Base-by-base conservation (phyloP, 768 basidiomycete species). In the Pulveroboletus sp. region DNA sequence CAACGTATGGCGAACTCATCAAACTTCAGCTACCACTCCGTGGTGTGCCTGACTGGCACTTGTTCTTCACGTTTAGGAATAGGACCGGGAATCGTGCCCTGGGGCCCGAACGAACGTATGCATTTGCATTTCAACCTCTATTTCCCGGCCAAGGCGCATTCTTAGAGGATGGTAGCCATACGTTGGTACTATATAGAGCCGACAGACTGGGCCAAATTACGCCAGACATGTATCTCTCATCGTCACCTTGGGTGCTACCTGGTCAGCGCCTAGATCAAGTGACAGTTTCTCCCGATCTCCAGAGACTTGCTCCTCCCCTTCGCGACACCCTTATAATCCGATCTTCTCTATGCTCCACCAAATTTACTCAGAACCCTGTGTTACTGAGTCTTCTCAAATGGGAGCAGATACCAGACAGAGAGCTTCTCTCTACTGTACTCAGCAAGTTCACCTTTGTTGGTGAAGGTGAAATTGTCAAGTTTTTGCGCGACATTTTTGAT, bases 391-490 rank as follows among this genome's bases (percentile, higher is more conserved):
- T 96, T 41, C 72, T 95, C 46, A 81, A 81, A 57, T 96, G 93
- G 94, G 83, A 89, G 62, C 75, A 76, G 43, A 71, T 91, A 11
- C 59, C 65, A 1, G 82, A 87, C 50, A 77, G 79, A 49, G 83
- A 85, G 8, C 65, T 80, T 10, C 76, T 97, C 15, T 75, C 83
- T 4, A 78, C 82, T 0, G 80, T 90, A 11, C 79, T 98, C 46
- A 76, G 78, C 54, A 84, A 89, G 67, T 92, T 97, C 66, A 85
- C 86, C 3, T 97, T 93, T 64, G 93, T 93, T 15, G 86, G 89
- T 8, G 94, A 98, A 68, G 86, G 89, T 15, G 94, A 98, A 69
- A 92, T 94, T 32, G 88, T 94, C 66, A 94, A 93, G 66, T 94
- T 93, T 67, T 75, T 93, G 17, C 81, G 87, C 24, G 83, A 91